phyloP scores from a whole-genome alignment of 1,284 basidiomycete species.

The Mycena sp. region DNA sequence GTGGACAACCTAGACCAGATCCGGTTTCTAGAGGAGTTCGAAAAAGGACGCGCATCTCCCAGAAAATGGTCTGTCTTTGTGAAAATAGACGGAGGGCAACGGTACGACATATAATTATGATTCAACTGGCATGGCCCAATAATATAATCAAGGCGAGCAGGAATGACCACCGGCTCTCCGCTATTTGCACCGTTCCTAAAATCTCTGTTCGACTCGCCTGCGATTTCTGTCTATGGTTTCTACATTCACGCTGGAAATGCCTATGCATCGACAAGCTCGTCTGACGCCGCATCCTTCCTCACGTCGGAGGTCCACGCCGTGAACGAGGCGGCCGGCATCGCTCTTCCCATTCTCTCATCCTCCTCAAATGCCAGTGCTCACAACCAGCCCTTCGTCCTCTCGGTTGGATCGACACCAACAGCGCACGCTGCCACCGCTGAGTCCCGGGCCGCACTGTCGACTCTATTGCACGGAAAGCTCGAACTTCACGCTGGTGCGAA shows the following conservation, averaged over 20 bases:
- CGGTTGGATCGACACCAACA: slow-evolving; percentile 89
- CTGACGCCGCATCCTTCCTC: slow-evolving; percentile 72
- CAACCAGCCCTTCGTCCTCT: slow-evolving; percentile 69
- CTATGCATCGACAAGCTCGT: slow-evolving; percentile 74
- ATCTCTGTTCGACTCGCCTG: slow-evolving; percentile 59
- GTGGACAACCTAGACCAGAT: slow-evolving; percentile 84
- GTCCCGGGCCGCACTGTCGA: slow-evolving; percentile 51
- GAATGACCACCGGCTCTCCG: slow-evolving; percentile 65
- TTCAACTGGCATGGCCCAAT: background rate
- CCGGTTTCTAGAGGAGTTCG: slow-evolving; percentile 67
- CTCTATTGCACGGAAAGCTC: slow-evolving; percentile 64
- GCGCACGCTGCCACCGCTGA: slow-evolving; percentile 78
- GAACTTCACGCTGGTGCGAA: slow-evolving; percentile 85
- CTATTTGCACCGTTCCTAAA: slow-evolving; percentile 67
- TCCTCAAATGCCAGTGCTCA: slow-evolving; percentile 43
- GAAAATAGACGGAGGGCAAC: slow-evolving; percentile 83
- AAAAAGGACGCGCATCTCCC: slow-evolving; percentile 48
- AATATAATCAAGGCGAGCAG: slow-evolving; percentile 72
- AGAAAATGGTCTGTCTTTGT: slow-evolving; percentile 81
- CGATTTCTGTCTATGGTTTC: slow-evolving; percentile 80
- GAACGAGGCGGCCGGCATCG: slow-evolving; percentile 70
- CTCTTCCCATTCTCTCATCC: slow-evolving; percentile 56
- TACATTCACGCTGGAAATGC: slow-evolving; percentile 85
- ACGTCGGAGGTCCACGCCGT: slow-evolving; percentile 79
- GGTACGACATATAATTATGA: slow-evolving; percentile 60